Evolutionary conservation across 2,329 filamentous ascomycete genomes (phyloP), one percentile per base, ranked within the genome.

Genomic region (Sarocladium kiliense): DNA sequence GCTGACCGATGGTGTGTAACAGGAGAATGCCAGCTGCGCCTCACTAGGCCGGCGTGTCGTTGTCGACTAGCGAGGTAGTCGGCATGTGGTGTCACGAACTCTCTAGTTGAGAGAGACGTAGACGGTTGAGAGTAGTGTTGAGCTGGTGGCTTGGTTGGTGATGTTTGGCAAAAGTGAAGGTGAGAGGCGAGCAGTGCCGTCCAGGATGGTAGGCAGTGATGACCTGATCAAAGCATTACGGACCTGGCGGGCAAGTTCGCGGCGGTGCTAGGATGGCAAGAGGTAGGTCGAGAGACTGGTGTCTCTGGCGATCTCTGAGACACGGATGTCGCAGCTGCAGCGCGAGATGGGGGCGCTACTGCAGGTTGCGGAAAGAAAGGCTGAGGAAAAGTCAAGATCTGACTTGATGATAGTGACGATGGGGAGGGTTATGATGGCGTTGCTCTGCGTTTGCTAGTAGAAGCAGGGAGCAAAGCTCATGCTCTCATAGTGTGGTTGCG

Each of bases 301-400:
- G 26, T 34, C 27, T 51, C 27, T 51, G 27, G 47, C 47, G 27
- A 51, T 51, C 30, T 51, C 47, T 51, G 30, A 51, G 47, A 51
- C 47, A 51, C 47, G 47, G 11, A n/a, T 51, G 47, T 51, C 47
- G 47, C 47, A 51, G 19, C 16, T 51, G 47, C 47, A 51, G 47
- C 30, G 47, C 47, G 30, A 51, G 47, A 9, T 18, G 26, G 47
- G 27, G 27, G 14, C 47, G 26, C 47, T 51, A 36, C 27, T 36
- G 47, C 27, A 32, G 25, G 30, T 21, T 34, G 47, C 27, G 26
- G 47, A n/a, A 36, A n/a, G n/a, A 27, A 16, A 51, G 47, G 30
- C 30, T 51, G 16, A 21, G 18, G 14, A n/a, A 14, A 32, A 36
- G 4, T 10, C 11, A n/a, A 34, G 23, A 23, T 3, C 21, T 27